A percentile compares a stretch with the other conserved stretches of the same genome.
Conservation (phyloP, 2,329 filamentous ascomycete genomes). For the Decorospora gaudefroyi region DNA sequence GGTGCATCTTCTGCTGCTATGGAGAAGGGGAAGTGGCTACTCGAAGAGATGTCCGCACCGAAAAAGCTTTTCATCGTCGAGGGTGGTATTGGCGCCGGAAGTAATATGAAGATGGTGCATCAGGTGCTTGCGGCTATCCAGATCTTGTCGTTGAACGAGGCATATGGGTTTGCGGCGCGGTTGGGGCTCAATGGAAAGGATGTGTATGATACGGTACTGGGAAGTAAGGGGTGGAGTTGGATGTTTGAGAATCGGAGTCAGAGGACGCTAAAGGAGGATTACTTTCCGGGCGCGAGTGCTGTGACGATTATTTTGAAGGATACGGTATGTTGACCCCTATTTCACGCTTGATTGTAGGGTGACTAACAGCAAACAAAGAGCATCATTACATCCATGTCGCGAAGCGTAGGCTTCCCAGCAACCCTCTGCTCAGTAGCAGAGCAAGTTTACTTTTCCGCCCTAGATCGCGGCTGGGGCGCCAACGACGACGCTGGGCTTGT, state of each 20-base stretch:
- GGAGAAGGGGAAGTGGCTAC: conserved; percentile 60
- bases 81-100: conserved; percentile 59
- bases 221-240: conserved; percentile 54
- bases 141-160: conserved; percentile 60
- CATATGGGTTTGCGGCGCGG: conserved; percentile 60
- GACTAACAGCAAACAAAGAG: conserved; percentile 43
- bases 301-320: conserved; percentile 56
- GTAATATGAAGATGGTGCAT: conserved; percentile 63
- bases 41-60: conserved; percentile 65
- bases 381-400: conserved; percentile 70
- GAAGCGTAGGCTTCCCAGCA: conserved; percentile 61
- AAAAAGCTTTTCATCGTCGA: conserved; percentile 62
- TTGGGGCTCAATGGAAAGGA: conserved; percentile 58
- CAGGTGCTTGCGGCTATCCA: conserved; percentile 64
- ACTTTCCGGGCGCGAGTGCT: conserved; percentile 51
- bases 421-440: conserved; percentile 67
- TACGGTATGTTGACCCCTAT: conserved; percentile 32
- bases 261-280: conserved; percentile 58
- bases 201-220: conserved; percentile 56
- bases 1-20: conserved; percentile 63
- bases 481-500: conserved; percentile 62
- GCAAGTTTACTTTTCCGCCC: conserved; percentile 65
- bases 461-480: conserved; percentile 61
- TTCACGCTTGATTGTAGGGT: background rate
- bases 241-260: conserved; percentile 63